Conservation (phyloP, 306 rosid species). For the Vigna angularis region DNA sequence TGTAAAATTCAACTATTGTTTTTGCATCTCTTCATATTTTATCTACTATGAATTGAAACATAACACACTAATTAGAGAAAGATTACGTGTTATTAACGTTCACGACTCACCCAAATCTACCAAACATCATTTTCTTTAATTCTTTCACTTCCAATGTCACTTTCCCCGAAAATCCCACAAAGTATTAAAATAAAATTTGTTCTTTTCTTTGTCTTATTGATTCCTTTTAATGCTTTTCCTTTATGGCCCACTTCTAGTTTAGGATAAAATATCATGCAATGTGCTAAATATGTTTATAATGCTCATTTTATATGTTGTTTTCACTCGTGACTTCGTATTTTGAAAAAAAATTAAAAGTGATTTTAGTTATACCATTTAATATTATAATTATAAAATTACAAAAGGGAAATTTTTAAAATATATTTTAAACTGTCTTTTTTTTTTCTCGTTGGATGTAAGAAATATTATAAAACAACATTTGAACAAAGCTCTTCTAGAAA, state of each 20-base stretch:
- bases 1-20: conserved; percentile 29
- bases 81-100: conserved; percentile 41
- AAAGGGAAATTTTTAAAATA: no score
- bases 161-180: conserved; percentile 11
- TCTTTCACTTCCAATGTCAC: conserved; percentile 14
- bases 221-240: background rate
- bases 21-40: conserved; percentile 19
- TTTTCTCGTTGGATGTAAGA: no score
- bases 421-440: no score
- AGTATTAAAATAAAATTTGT: background rate
- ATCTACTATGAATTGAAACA: conserved; percentile 7
- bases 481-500: no score
- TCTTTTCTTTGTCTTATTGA: background rate
- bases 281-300: background rate
- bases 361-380: no score
- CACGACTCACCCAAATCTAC: conserved; percentile 28
- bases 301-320: no score
- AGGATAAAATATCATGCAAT: background rate
- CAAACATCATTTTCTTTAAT: background rate
- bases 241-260: background rate
- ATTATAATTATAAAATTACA: no score
- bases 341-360: no score
- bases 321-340: no score
- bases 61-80: background rate
- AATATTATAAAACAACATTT: no score